Evolutionary conservation across 192 early-diverging fungal species (phyloP).

Genomic region (Linderina pennispora): DNA sequence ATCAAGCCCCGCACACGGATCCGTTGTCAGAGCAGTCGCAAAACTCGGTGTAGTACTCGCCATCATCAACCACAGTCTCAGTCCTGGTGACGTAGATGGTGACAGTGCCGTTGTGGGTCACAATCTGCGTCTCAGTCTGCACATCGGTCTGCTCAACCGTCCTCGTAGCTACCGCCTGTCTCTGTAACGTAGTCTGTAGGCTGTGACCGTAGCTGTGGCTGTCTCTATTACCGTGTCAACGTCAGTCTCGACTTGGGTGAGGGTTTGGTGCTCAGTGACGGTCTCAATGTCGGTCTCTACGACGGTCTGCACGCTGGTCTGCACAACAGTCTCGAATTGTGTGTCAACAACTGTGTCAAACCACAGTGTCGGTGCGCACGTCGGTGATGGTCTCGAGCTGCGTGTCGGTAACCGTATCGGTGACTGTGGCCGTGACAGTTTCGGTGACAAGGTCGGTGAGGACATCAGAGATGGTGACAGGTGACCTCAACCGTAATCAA

Average conservation of each 20-base stretch:
- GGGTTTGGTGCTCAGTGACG: neutral
- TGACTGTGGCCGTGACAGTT: neutral
- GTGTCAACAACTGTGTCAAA: neutral
- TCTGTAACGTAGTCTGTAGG: neutral
- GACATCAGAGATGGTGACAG: too few relatives aligned
- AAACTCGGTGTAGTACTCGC: conserved; percentile 11
- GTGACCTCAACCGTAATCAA: neutral
- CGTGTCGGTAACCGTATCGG: neutral
- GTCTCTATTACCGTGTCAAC: neutral
- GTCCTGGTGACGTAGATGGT: neutral
- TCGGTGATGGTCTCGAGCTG: neutral
- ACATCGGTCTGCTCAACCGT: too few relatives aligned
- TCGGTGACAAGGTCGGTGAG: neutral
- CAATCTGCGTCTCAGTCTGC: neutral
- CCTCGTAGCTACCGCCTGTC: neutral
- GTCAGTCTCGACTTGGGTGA: neutral
- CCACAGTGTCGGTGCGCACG: neutral
- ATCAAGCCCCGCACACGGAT: conserved; percentile 3
- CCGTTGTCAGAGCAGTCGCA: conserved; percentile 10
- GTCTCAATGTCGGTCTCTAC: neutral
- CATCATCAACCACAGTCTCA: neutral
- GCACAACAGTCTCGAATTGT: neutral
- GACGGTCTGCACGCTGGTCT: neutral
- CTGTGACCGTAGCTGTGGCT: neutral
- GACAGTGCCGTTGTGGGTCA: neutral